Conservation (phyloP, 495 filamentous ascomycete species). For the Xylaria bambusicola region DNA sequence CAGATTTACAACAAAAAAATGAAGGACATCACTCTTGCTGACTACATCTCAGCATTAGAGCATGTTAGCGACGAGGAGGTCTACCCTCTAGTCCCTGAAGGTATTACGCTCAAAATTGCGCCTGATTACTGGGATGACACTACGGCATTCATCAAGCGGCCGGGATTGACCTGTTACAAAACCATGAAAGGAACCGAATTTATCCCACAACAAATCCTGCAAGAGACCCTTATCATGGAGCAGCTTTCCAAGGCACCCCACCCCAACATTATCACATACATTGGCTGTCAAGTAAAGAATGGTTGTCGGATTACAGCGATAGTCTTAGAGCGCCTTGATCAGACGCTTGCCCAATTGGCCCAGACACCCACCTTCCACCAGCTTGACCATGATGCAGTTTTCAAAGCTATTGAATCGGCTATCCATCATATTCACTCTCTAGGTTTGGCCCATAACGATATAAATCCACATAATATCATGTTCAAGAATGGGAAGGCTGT, state of each 20-base stretch:
- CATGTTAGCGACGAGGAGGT: constrained; percentile 22
- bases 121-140: constrained; percentile 18
- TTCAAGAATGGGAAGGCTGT: constrained; percentile 25
- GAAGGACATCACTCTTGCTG: constrained; percentile 15
- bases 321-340: constrained; percentile 37
- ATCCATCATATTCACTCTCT: constrained; percentile 36
- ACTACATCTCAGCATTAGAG: constrained; percentile 21
- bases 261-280: constrained; percentile 16
- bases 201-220: constrained; percentile 12
- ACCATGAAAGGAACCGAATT: constrained; percentile 16
- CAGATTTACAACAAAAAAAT: constrained; percentile 17
- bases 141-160: constrained; percentile 22
- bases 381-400: neutral
- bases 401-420: constrained; percentile 28
- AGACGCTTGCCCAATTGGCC: constrained; percentile 23
- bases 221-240: constrained; percentile 26
- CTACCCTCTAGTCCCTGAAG: constrained; percentile 19
- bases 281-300: constrained; percentile 24
- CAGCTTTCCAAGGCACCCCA: constrained; percentile 10
- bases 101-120: constrained; percentile 20
- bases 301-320: constrained; percentile 36
- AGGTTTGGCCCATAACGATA: constrained; percentile 43
- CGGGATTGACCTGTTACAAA: constrained; percentile 22
- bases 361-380: neutral
- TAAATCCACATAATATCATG: constrained; percentile 38